phyloP scores from a whole-genome alignment of 306 rosid species.

The Glycine soja region DNA sequence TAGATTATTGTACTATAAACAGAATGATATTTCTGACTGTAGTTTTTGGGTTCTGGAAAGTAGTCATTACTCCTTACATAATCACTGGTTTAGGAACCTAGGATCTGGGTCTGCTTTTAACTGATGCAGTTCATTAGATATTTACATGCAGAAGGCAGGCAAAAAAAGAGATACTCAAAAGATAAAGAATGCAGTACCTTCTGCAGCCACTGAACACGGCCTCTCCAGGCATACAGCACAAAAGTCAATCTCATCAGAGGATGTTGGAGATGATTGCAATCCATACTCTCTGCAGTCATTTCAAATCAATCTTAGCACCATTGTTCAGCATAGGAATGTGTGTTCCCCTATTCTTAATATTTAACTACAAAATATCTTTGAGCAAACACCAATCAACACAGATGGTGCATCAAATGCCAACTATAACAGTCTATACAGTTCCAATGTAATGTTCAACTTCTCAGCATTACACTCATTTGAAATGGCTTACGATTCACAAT shows the following conservation, averaged over 20 bases:
- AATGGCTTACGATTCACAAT: conserved; percentile 1
- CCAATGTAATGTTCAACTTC: neutral
- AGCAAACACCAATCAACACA: conserved; percentile 3
- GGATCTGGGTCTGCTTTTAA: conserved; percentile 24
- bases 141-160: neutral
- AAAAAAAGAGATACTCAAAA: conserved; percentile 29
- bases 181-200: conserved; percentile 60
- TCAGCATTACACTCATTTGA: neutral
- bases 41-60: conserved; percentile 3
- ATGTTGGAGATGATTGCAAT: conserved; percentile 65
- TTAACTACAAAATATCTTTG: conserved; percentile 7
- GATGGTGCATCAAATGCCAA: conserved; percentile 23
- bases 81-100: conserved; percentile 9
- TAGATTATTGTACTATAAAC: neutral
- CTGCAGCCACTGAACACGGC: conserved; percentile 90
- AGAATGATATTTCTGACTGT: neutral
- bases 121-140: neutral
- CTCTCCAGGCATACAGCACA: conserved; percentile 97
- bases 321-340: conserved; percentile 14
- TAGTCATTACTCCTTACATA: neutral
- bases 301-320: conserved; percentile 47
- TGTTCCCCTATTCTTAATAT: conserved; percentile 12
- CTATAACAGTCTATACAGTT: neutral
- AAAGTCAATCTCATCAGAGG: conserved; percentile 70
- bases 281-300: conserved; percentile 81